Base-by-base conservation (phyloP, 2,329 filamentous ascomycete species). In the Aspergillus hortae region DNA sequence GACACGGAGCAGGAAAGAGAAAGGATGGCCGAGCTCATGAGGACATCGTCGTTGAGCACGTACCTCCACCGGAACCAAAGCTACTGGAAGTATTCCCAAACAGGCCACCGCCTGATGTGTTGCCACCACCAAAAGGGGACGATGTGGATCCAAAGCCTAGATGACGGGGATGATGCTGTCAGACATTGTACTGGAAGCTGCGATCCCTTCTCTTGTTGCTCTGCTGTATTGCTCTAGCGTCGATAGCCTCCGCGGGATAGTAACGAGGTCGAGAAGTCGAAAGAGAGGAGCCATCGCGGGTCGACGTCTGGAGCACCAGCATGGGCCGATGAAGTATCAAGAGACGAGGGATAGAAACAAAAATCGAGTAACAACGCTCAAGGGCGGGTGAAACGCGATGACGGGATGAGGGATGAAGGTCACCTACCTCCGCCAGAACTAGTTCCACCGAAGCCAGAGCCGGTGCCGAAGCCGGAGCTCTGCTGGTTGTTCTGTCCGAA, bases 401-500 rank as follows among this genome's bases (percentile, higher is more conserved):
- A 12, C 19, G 40, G 23, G 50, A 51, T 45, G 46, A 48, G 50
- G 41, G 43, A 56, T 54, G 38, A 55, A 53, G 19, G 36, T 36
- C 56, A 71, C 69, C 69, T 72, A 72, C 69, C 69, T 71, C 64
- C 63, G 56, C 61, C 60, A 61, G 67, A 62, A 53, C 59, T 64
- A 45, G 65, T 61, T 55, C 61, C 58, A 56, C 67, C 68, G 51
- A 70, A 70, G 12, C 61, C 67, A 63, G 67, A 63, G 54, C 68
- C 68, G 46, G 68, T 60, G 41, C 72, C 71, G 61, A 72, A 71
- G 58, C 64, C 67, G 48, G 68, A 65, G 58, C 65, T 77, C 71
- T 74, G 69, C 61, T 74, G 71, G 66, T 80, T 83, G 57, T 78
- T 79, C 64, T 79, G 77, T 72, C 82, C 82, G 71, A 87, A 86